These are phyloP conservation scores for Hyaloscypha finlandica DNA, from an alignment of 495 filamentous ascomycete genomes.

Conservation along the genomic window DNA sequence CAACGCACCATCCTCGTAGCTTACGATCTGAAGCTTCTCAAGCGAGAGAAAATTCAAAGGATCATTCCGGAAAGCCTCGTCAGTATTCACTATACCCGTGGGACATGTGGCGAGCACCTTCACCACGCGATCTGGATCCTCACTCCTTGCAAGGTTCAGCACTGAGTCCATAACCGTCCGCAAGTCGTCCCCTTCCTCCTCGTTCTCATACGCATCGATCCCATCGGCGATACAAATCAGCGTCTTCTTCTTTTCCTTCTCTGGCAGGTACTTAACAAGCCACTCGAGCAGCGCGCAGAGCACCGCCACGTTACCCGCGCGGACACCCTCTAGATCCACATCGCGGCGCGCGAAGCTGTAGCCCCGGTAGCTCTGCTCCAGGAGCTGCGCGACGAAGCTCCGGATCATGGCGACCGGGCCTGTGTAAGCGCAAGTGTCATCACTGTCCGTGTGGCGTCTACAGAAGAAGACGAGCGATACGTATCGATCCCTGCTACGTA, in stretches of 20 bases:
- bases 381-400: constrained; percentile 11
- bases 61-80: too few relatives aligned
- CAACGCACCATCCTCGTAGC: too few relatives aligned
- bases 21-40: too few relatives aligned
- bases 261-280: constrained; percentile 1
- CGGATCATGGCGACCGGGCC: background rate
- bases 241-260: constrained; percentile 1
- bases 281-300: constrained; percentile 4
- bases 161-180: constrained; percentile 9
- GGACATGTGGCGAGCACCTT: constrained; percentile 4
- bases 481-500: background rate
- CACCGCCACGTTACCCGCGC: constrained; percentile 1
- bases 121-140: background rate
- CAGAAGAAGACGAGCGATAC: constrained; percentile 10
- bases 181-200: background rate
- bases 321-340: background rate
- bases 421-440: background rate
- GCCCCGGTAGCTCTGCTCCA: background rate
- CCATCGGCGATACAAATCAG: constrained; percentile 2
- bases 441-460: constrained; percentile 3
- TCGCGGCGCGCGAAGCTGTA: background rate
- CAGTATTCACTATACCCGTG: too few relatives aligned
- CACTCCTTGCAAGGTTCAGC: background rate
- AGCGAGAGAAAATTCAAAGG: too few relatives aligned
- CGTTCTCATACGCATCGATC: constrained; percentile 11